Percentiles rank a stretch among this genome's conserved stretches.
phyloP scores from a whole-genome alignment of 495 filamentous ascomycete genomes.

The Clohesyomyces aquaticus region DNA sequence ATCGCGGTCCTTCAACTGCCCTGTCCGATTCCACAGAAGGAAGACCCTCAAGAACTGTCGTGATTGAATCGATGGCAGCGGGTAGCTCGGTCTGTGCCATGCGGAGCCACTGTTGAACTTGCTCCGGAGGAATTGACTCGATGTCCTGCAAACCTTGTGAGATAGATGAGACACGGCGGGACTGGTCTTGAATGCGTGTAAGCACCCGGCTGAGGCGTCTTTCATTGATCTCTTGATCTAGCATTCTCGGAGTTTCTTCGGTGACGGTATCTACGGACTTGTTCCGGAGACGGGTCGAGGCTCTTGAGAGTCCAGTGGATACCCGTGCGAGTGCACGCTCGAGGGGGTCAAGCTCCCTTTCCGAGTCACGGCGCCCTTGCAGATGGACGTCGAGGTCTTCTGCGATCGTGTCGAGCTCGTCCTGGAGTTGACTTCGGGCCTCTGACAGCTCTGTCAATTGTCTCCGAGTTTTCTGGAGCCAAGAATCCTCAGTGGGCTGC shows the following conservation, averaged over 20 bases:
- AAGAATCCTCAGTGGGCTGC: slow-evolving; percentile 23
- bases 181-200: slow-evolving; percentile 21
- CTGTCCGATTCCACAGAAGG: slow-evolving; percentile 14
- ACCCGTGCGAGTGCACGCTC: slow-evolving; percentile 17
- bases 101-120: slow-evolving; percentile 35
- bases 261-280: slow-evolving; percentile 28
- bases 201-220: slow-evolving; percentile 23
- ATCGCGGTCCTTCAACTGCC: background rate
- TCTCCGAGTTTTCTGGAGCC: slow-evolving; percentile 33
- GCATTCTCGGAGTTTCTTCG: slow-evolving; percentile 24
- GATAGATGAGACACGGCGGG: slow-evolving; percentile 20
- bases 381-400: slow-evolving; percentile 26
- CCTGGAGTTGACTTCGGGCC: slow-evolving; percentile 25
- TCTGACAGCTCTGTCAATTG: slow-evolving; percentile 31
- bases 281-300: slow-evolving; percentile 19
- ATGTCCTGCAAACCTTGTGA: slow-evolving; percentile 20
- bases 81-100: slow-evolving; percentile 28
- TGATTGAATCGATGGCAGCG: slow-evolving; percentile 32
- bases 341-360: slow-evolving; percentile 12
- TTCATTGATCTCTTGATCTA: slow-evolving; percentile 19
- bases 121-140: slow-evolving; percentile 17
- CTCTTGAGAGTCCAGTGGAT: slow-evolving; percentile 13
- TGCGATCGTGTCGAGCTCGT: slow-evolving; percentile 33
- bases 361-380: slow-evolving; percentile 7
- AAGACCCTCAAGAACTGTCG: slow-evolving; percentile 24